Conservation (phyloP, 495 filamentous ascomycete genomes). For the Hypoxylon rickii region DNA sequence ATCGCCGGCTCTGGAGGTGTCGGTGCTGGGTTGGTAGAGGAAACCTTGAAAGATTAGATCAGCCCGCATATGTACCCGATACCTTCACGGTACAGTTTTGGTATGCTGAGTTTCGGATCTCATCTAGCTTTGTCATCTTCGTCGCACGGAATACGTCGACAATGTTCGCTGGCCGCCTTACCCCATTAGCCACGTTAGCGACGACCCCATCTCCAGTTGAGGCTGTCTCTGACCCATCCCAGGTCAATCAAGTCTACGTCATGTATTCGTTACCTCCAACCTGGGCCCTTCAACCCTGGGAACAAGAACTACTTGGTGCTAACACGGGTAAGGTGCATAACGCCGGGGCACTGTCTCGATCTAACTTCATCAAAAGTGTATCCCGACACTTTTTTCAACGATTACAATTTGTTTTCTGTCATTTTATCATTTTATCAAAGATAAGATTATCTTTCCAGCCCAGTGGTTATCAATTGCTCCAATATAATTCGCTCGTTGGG, state of each 20-base stretch:
- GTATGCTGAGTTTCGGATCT: slow-evolving; percentile 2
- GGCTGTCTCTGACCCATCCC: slow-evolving; percentile 21
- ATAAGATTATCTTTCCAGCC: slow-evolving; percentile 40
- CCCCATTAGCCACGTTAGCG: slow-evolving; percentile 9
- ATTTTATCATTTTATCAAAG: slow-evolving; percentile 35
- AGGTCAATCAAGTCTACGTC: no score
- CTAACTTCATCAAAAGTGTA: slow-evolving; percentile 25
- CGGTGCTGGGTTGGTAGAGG: no score
- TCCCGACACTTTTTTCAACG: slow-evolving; percentile 27
- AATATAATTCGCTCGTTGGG: slow-evolving; percentile 32
- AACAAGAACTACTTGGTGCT: no score
- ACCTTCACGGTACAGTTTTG: slow-evolving; percentile 8
- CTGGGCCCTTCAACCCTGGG: no score
- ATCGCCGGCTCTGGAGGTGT: no score
- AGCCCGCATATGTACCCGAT: slow-evolving; percentile 26
- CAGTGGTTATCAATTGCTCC: slow-evolving; percentile 42
- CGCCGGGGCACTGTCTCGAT: slow-evolving; percentile 11
- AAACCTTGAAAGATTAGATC: slow-evolving; percentile 22
- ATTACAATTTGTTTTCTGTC: slow-evolving; percentile 37
- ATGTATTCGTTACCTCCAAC: no score
- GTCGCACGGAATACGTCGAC: slow-evolving; percentile 13
- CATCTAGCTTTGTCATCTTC: slow-evolving; percentile 25
- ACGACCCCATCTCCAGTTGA: slow-evolving; percentile 22
- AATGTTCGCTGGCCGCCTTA: slow-evolving; percentile 6
- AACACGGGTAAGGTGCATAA: slow-evolving; percentile 23